Base-by-base conservation (phyloP, 345 rosid genomes). In the Boechera stricta region DNA sequence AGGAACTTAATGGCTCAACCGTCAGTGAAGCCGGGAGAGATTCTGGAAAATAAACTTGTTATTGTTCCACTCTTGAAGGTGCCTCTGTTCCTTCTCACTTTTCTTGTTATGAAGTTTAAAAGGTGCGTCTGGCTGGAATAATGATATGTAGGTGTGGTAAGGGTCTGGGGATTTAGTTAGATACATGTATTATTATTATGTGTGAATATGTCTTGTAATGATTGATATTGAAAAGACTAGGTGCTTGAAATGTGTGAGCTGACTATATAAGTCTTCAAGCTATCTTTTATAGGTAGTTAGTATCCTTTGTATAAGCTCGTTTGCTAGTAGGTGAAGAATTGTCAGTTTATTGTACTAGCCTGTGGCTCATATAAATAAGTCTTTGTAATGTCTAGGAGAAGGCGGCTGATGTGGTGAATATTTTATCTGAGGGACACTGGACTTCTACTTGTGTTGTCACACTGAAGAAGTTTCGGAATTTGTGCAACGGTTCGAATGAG, bases 401-500 rank as follows among this genome's bases (percentile, higher is more conserved):
- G 72, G 75, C 71, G n/a, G 67, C 72, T 62, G 62, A 79, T 32
- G 74, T 73, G 54, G 71, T 79, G 75, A 69, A 64, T 38, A 38
- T 62, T 3, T 73, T 79, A 38, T 79, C 75, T 36, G 79, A 74
- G 72, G 82, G 75, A 69, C 82, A 79, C 51, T 79, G 79, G 82
- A 79, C 75, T 54, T 79, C 79, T 29, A 45, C 60, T 60, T 62
- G 97, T 67, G 66, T 94, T 69, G 81, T 90, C 31, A 91, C 93
- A 6, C 76, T 86, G 85, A 85, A 79, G 39, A 88, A 86, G 82
- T 84, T 90, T 33, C 86, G 69, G 79, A 85, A 42, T 55, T 65
- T 86, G 77, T 94, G 94, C 81, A 89, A 89, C 68, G 90, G 90
- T 26, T 69, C 71, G 1, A 78, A 74, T 68, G 92, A 90, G 86